Evolutionary conservation across 2,329 filamentous ascomycete species (phyloP).

Genomic region (Ilyonectria robusta): DNA sequence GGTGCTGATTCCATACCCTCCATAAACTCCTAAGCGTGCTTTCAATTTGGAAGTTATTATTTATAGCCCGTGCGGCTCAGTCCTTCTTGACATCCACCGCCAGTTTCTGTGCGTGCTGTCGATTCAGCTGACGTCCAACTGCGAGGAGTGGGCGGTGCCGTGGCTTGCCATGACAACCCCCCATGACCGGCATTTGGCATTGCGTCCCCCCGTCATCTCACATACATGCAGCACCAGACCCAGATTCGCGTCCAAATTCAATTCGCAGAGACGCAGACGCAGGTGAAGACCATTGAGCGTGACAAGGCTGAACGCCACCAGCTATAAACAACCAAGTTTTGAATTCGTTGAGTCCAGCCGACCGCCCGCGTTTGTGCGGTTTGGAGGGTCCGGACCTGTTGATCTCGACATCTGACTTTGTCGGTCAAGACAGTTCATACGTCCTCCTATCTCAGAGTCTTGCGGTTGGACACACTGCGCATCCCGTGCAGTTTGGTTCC

Average conservation of each 20-base stretch:
- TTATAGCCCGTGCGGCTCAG: conserved; percentile 9
- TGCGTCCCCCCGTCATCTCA: not conserved
- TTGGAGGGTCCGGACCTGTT: not conserved
- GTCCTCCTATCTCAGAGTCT: not conserved
- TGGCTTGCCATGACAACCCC: not conserved
- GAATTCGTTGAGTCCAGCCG: not conserved
- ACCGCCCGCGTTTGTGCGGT: not conserved
- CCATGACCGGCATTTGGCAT: conserved; percentile 10
- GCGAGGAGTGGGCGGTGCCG: not conserved
- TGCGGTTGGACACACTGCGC: not conserved
- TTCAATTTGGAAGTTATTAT: conserved; percentile 14
- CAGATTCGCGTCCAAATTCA: not conserved
- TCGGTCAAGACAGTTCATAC: not conserved
- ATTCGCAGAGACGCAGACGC: not conserved
- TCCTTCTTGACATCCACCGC: not conserved
- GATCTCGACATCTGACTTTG: not conserved
- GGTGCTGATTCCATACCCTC: conserved; percentile 7
- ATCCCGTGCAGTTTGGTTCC: not conserved
- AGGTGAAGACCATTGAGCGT: not conserved
- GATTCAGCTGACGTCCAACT: not conserved
- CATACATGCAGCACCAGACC: not conserved
- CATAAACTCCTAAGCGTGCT: conserved; percentile 3
- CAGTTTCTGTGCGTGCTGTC: not conserved
- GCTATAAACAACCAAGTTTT: not conserved
- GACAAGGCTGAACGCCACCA: not conserved